Evolutionary conservation across 1,284 basidiomycete genomes (phyloP).

Genomic region (Sporisorium reilianum): DNA sequence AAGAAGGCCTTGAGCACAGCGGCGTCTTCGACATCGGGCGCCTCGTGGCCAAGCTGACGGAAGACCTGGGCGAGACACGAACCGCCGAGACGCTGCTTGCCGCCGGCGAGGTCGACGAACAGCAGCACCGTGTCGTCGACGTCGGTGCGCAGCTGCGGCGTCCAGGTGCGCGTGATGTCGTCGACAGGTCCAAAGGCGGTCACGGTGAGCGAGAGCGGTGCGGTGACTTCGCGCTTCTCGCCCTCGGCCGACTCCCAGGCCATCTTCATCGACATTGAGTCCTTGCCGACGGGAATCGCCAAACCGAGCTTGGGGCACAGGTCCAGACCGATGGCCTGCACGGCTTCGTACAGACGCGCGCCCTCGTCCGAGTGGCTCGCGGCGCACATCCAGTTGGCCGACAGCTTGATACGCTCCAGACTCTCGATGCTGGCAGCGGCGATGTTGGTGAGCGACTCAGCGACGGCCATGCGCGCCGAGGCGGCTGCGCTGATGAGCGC

Average conservation of each 20-base stretch:
- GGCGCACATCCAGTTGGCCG: constrained; percentile 99
- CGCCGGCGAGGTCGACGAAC: constrained; percentile 88
- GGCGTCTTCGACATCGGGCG: constrained; percentile 89
- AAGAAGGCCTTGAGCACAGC: constrained; percentile 84
- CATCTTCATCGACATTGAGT: constrained; percentile 99
- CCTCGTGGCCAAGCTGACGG: constrained; percentile 87
- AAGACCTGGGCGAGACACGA: constrained; percentile 95
- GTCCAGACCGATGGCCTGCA: constrained; percentile 90
- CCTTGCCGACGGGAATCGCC: constrained; percentile 97
- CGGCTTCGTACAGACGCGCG: constrained; percentile 89
- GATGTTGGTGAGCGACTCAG: constrained; percentile 91
- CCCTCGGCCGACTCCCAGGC: constrained; percentile 77
- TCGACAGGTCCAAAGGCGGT: constrained; percentile 93
- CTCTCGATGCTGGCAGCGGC: constrained; percentile 82
- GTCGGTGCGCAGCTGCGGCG: constrained; percentile 82
- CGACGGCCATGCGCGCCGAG: constrained; percentile 95
- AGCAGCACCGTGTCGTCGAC: constrained; percentile 76
- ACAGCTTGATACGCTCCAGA: constrained; percentile 85
- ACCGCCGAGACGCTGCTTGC: constrained; percentile 89
- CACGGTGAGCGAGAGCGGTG: constrained; percentile 91
- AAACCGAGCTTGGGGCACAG: constrained; percentile 94
- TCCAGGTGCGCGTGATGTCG: constrained; percentile 87
- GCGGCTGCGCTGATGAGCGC: constrained; percentile 88
- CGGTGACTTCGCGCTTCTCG: constrained; percentile 82
- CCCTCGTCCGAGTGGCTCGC: constrained; percentile 92